Percentiles rank a stretch among this genome's conserved stretches.
phyloP scores from a whole-genome alignment of 805 yeast genomes.

The Ogataea angusta region DNA sequence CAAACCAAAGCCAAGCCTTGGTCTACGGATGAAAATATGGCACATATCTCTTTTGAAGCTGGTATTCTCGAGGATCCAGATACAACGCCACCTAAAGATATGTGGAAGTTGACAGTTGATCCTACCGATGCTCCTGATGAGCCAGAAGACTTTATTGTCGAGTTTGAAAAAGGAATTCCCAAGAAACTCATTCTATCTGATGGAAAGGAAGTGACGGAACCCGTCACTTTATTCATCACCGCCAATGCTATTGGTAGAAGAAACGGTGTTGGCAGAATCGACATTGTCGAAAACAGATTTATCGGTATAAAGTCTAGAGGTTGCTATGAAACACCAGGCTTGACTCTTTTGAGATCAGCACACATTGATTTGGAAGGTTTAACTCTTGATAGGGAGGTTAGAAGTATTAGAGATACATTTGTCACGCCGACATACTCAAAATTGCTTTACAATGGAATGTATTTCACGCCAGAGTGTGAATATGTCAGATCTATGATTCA shows the following conservation, averaged over 20 bases:
- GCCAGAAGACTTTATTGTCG: slow-evolving; percentile 86
- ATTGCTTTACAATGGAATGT: slow-evolving; percentile 93
- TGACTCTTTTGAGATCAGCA: slow-evolving; percentile 87
- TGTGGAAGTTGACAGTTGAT: slow-evolving; percentile 98
- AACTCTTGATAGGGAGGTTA: slow-evolving; percentile 94
- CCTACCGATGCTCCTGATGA: slow-evolving; percentile 91
- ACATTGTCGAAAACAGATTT: slow-evolving; percentile 98
- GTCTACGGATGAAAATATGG: slow-evolving; percentile 99
- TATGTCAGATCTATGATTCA: slow-evolving; percentile 89
- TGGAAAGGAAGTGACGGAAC: slow-evolving; percentile 63
- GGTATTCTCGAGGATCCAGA: slow-evolving; percentile 99
- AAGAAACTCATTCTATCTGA: slow-evolving; percentile 68
- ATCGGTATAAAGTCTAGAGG: slow-evolving; percentile 99
- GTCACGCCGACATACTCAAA: slow-evolving; percentile 91
- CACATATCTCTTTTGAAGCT: slow-evolving; percentile 98
- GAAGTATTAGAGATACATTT: slow-evolving; percentile 93
- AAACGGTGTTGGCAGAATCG: slow-evolving; percentile 99
- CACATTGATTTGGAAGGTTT: slow-evolving; percentile 97
- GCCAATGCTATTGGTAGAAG: slow-evolving; percentile 97
- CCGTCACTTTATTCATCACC: slow-evolving; percentile 87
- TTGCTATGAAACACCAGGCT: slow-evolving; percentile 99
- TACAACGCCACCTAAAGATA: slow-evolving; percentile 98
- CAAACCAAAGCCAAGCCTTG: slow-evolving; percentile 99
- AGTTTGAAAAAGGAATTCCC: slow-evolving; percentile 85
- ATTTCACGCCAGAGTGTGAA: slow-evolving; percentile 98